Percentiles rank a stretch among this genome's conserved stretches.
These are phyloP conservation scores for Aristolochia californica DNA, from an alignment of 164 flowering plant species.

Conservation along the genomic window DNA sequence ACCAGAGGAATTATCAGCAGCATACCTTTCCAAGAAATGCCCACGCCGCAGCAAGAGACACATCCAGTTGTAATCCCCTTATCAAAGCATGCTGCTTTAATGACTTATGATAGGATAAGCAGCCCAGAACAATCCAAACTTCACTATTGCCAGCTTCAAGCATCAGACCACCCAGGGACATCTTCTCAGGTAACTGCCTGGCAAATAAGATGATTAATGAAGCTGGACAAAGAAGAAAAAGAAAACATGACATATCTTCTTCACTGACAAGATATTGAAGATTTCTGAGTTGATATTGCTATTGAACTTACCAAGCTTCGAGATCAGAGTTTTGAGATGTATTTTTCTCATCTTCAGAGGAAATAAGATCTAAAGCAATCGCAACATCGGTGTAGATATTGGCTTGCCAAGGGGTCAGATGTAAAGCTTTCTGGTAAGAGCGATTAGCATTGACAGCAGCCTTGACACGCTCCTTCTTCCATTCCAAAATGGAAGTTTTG, in stretches of 20 bases:
- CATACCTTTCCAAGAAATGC: constrained; percentile 88
- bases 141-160: constrained; percentile 74
- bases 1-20: background rate
- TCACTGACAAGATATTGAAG: too few species aligned
- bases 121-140: constrained; percentile 81
- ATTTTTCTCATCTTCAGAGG: constrained; percentile 24
- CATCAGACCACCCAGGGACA: constrained; percentile 74
- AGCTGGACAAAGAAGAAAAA: constrained; percentile 1
- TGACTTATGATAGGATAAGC: constrained; percentile 42
- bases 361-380: constrained; percentile 44
- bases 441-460: constrained; percentile 51
- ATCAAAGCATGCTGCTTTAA: constrained; percentile 83
- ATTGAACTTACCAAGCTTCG: constrained; percentile 39
- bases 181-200: constrained; percentile 88
- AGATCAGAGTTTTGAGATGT: constrained; percentile 8
- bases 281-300: too few species aligned
- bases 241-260: background rate
- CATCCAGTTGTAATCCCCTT: constrained; percentile 86
- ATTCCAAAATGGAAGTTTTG: constrained; percentile 37
- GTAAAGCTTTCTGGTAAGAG: constrained; percentile 84
- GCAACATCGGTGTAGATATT: constrained; percentile 75
- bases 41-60: constrained; percentile 87
- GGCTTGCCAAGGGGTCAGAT: constrained; percentile 89
- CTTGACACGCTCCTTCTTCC: constrained; percentile 43
- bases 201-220: constrained; percentile 13